phyloP scores from a whole-genome alignment of 1,284 basidiomycete species.

The Cryptococcus hybrid region DNA sequence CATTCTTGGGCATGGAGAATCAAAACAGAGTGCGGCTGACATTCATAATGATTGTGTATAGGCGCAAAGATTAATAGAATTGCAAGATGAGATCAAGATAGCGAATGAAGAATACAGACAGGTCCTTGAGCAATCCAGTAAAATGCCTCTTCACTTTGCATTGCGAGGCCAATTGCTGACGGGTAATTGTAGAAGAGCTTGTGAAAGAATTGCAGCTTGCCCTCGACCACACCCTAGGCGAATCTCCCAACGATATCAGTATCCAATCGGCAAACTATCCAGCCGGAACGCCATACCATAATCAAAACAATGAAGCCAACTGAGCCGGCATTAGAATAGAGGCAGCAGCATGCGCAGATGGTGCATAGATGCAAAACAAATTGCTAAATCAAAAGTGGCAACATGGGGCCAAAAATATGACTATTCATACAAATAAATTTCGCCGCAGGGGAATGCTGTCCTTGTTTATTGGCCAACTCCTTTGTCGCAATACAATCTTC shows the following conservation, averaged over 20 bases:
- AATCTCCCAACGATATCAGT: background rate
- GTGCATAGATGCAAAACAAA: no score
- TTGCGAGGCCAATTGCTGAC: background rate
- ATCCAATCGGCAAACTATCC: no score
- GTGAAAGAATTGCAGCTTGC: conserved; percentile 36
- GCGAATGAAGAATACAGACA: conserved; percentile 46
- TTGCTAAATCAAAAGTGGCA: no score
- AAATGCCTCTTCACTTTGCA: conserved; percentile 1
- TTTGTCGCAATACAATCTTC: no score
- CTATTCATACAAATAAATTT: no score
- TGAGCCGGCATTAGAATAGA: no score
- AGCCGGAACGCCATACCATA: background rate
- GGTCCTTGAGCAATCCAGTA: conserved; percentile 40
- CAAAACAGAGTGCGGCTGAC: background rate
- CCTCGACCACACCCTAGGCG: conserved; percentile 29
- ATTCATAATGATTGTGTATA: conserved; percentile 4
- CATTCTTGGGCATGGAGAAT: background rate
- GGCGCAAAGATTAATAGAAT: conserved; percentile 31
- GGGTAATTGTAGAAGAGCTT: conserved; percentile 28
- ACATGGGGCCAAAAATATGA: no score
- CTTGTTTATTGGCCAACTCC: no score
- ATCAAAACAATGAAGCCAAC: background rate
- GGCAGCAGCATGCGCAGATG: no score
- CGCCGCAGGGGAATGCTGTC: no score
- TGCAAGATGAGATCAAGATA: conserved; percentile 41